Evolutionary conservation across 352 stramenopile genomes (phyloP), one percentile per base, ranked within the genome.

Genomic region (Pythium sp.): DNA sequence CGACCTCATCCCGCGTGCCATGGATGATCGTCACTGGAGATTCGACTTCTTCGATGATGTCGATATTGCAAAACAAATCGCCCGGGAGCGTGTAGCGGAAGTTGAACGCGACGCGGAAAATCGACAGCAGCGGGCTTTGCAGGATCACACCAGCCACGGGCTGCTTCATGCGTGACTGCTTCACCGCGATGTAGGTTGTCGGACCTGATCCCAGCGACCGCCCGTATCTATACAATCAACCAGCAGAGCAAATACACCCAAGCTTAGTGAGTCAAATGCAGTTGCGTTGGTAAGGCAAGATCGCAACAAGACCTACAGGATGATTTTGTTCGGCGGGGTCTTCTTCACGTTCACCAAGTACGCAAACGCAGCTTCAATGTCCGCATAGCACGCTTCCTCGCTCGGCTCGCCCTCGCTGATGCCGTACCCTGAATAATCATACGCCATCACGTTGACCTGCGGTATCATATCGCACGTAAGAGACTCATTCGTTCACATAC

Each of bases 21-120:
- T 99, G 97, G 56, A 99, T 97, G 74, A 99, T 98, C 59, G 98
- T 99, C 28, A 99, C 87, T 9, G 97, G 97, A 62, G 95, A 98
- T 66, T 82, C 78, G 43, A 98, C 79, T 63, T 95, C 74, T 53
- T 92, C 75, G 41, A 98, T 91, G 46, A 93, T 78, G 71, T 99
- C 97, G 47, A 99, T 93, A 75, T 99, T 99, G 70, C 96, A 98
- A 72, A 99, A 99, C 72, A 98, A 86, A 73, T 99, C 97, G 7
- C 97, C 96, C 0, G 92, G 82, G 62, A 99, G 92, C 32, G 96
- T 99, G 79, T 98, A 99, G 64, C 97, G 90, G 81, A 99, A 99
- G 77, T 99, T 97, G 79, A 99, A 99, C 7, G 96, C 97, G 8
- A 99, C 97, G 43, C 97, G 89, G 77, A 98, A 99, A 41, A 98